These are phyloP conservation scores for Carnegiea gigantea DNA, from an alignment of 179 eudicot genomes.

Conservation along the genomic window DNA sequence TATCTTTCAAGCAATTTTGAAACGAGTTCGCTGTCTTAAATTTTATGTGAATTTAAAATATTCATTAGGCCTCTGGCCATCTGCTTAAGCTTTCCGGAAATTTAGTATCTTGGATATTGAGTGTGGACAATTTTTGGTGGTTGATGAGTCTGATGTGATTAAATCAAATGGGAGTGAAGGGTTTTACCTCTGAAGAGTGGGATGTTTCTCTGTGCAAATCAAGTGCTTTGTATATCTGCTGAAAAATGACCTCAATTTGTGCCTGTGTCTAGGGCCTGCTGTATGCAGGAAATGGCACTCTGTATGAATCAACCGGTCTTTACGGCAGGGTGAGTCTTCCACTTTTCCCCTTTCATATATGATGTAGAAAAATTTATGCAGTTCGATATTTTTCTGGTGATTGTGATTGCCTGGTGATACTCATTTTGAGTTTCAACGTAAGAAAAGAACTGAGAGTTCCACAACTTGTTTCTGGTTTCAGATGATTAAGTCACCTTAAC, in stretches of 20 bases:
- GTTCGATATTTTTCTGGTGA: not conserved
- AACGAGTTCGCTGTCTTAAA: no score
- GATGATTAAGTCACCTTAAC: not conserved
- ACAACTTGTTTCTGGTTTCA: no score
- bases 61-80: no score
- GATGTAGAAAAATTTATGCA: not conserved
- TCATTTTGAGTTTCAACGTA: not conserved
- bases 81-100: no score
- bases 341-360: not conserved
- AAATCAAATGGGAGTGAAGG: not conserved
- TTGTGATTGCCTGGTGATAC: not conserved
- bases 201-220: not conserved
- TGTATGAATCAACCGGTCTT: conserved; percentile 91
- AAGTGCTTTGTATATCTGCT: not conserved
- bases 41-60: no score
- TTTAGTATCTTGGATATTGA: no score
- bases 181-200: not conserved
- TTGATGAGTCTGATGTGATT: not conserved
- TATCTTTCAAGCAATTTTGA: no score
- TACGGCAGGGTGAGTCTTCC: conserved; percentile 52
- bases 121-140: no score
- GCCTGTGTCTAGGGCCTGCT: conserved; percentile 73
- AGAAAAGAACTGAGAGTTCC: not conserved
- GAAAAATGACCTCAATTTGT: conserved; percentile 15
- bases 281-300: conserved; percentile 71